A percentile compares a stretch with the other conserved stretches of the same genome.
Conservation (phyloP, 257 asterid species). For the Buddleja alternifolia region DNA sequence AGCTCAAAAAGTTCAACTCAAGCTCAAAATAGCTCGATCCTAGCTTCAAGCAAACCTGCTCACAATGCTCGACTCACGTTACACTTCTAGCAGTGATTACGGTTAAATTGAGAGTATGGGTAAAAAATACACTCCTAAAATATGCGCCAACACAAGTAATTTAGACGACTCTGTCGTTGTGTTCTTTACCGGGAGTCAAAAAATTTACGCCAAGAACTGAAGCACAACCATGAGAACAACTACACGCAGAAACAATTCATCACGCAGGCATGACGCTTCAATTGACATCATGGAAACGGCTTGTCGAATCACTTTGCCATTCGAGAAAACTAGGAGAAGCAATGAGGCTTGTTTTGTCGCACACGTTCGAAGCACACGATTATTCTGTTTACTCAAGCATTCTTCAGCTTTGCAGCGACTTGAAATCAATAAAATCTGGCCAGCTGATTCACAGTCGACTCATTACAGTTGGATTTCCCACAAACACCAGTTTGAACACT, state of each 20-base stretch:
- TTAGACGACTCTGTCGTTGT: too few relatives aligned
- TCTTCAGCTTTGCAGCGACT: conserved; percentile 46
- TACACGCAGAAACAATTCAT: background rate
- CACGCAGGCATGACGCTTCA: conserved; percentile 12
- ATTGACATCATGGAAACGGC: conserved; percentile 4
- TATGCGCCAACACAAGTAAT: too few relatives aligned
- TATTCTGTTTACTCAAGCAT: conserved; percentile 47
- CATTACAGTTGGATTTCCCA: conserved; percentile 35
- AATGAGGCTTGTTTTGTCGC: conserved; percentile 27
- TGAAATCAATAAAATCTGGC: conserved; percentile 39
- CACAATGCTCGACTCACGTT: too few relatives aligned
- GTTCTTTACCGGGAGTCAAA: too few relatives aligned
- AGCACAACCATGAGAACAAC: conserved; percentile 2
- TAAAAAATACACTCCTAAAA: too few relatives aligned
- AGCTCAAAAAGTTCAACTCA: too few relatives aligned
- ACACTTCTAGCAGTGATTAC: too few relatives aligned
- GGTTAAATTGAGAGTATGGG: too few relatives aligned
- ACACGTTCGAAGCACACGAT: conserved; percentile 20
- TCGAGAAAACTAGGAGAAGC: conserved; percentile 32
- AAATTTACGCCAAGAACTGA: background rate
- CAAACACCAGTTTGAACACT: conserved; percentile 40
- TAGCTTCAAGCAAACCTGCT: too few relatives aligned
- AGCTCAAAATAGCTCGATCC: too few relatives aligned
- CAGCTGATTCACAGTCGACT: conserved; percentile 43
- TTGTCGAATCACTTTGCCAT: conserved; percentile 30